Conservation (phyloP, 345 rosid species). For the Microcos paniculata region DNA sequence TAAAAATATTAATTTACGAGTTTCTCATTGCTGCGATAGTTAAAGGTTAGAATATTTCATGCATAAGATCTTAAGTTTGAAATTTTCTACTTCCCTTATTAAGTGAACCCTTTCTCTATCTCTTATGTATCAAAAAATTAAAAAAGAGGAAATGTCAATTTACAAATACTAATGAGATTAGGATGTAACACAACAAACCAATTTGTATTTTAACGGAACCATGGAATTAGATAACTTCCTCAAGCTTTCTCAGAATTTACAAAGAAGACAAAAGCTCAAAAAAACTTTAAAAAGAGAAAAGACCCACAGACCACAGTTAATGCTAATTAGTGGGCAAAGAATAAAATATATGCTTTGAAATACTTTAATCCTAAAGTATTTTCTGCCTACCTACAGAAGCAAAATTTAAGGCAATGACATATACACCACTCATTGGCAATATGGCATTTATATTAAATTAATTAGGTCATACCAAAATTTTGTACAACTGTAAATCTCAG, state of each 20-base stretch:
- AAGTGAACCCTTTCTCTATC: no score
- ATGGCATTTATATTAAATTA: neutral
- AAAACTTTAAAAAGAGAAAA: neutral
- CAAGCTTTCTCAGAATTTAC: no score
- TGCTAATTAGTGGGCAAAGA: slow-evolving; percentile 12
- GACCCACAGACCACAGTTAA: neutral
- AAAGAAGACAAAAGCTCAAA: no score
- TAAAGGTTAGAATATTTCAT: no score
- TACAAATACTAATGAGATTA: no score
- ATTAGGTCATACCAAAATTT: neutral
- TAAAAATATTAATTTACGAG: no score
- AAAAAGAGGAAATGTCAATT: no score
- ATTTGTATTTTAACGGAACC: neutral
- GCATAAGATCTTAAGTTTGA: no score
- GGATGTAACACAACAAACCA: neutral
- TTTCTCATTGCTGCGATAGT: no score
- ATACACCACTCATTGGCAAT: neutral
- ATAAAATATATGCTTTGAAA: neutral
- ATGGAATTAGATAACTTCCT: neutral
- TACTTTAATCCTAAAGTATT: neutral
- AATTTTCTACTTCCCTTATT: no score
- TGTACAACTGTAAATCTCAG: neutral
- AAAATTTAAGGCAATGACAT: neutral
- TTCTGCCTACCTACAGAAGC: neutral
- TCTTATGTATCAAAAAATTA: no score